Base-by-base conservation (phyloP, 1,284 basidiomycete genomes). In the Malassezia restricta region DNA sequence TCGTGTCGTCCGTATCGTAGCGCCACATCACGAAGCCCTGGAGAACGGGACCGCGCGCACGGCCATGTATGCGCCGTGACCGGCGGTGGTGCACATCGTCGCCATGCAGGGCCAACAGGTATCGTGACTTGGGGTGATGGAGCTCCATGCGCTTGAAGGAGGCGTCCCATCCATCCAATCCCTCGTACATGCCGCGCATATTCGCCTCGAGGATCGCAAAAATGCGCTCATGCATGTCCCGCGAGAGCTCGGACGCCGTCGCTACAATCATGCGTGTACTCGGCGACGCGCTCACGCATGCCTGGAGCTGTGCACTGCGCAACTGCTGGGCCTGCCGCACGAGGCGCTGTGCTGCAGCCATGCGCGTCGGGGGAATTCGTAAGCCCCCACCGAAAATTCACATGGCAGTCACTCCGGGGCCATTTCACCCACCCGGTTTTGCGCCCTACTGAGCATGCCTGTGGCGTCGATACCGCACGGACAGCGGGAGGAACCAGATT, bases 1-100 rank as follows among this genome's bases (percentile, higher is more conserved):
- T n/a, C 17, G 46, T 41, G 6, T 47, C 46, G 7, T 54, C 52
- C 14, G 28, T 27, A 14, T 55, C 53, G 29, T 33, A 55, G 9
- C 53, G 53, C 53, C 53, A 55, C 53, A 55, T 55, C 15, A 47
- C 31, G 17, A 43, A 55, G 5, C 53, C 52, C 2, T 42, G 12
- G 6, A 54, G 38, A 3, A 9, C 15, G 4, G 15, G 33, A 0
- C 1, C 30, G 29, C 17, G n/a, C 9, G 6, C 11, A 12, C 9
- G 8, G 9, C 20, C 39, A n/a, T 24, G 9, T 9, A 40, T 17
- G 20, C 30, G 14, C 14, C 37, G 37, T 29, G 43, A 37, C 31
- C 37, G 32, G 14, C 48, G 40, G 31, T 38, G 40, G 14, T n/a
- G 11, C 9, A 30, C n/a, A 20, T 30, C 43, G 11, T 8, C 12